These are phyloP conservation scores for Ilex paraguariensis DNA, from an alignment of 305 asterid species.

Conservation along the genomic window DNA sequence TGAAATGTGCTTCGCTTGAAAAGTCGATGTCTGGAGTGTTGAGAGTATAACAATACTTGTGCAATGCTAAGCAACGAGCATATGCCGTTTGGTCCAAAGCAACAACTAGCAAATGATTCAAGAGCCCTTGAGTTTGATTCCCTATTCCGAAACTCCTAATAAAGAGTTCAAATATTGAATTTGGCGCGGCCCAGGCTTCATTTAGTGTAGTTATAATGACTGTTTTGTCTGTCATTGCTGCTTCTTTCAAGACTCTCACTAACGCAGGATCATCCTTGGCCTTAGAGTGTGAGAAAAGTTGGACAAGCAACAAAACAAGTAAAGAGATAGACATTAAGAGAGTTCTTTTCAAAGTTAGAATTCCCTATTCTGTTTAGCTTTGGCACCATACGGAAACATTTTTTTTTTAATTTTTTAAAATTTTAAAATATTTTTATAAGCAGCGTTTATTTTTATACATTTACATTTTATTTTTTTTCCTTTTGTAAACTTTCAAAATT, in stretches of 20 bases:
- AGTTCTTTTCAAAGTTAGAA: no score
- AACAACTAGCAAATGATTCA: conserved; percentile 47
- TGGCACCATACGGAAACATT: no score
- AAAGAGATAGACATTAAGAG: no score
- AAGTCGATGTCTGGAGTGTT: conserved; percentile 30
- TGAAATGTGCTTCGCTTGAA: conserved; percentile 43
- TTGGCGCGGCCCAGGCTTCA: conserved; percentile 51
- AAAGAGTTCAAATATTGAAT: conserved; percentile 48
- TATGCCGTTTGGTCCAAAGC: conserved; percentile 51
- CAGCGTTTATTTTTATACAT: no score
- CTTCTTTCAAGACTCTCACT: conserved; percentile 29
- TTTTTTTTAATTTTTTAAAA: no score
- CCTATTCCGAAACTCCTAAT: conserved; percentile 49
- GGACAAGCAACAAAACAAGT: no score
- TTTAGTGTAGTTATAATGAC: conserved; percentile 55
- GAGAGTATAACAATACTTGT: conserved; percentile 35
- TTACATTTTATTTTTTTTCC: no score
- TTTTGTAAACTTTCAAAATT: no score
- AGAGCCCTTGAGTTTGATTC: conserved; percentile 35
- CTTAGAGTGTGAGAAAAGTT: conserved; percentile 8
- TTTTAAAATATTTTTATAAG: no score
- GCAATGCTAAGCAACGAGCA: conserved; percentile 27
- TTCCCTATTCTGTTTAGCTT: no score
- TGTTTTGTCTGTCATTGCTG: conserved; percentile 46
- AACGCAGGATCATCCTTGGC: conserved; percentile 21